Conservation (phyloP, 2,329 filamentous ascomycete genomes). For the Dothiorella sarmentorum region DNA sequence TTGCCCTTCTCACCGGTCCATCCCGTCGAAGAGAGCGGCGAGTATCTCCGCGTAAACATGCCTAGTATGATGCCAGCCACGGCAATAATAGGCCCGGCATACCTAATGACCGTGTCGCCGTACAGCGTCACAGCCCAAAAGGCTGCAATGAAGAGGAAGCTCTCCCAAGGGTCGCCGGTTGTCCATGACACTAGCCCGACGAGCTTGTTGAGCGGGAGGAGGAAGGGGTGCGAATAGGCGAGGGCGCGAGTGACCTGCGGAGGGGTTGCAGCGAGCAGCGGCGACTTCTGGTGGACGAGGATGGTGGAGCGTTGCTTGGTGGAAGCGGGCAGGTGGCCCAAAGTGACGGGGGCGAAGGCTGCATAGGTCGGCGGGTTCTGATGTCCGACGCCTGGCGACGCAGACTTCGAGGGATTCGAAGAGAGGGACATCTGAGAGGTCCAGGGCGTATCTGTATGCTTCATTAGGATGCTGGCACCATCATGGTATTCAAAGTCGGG, state of each 20-base stretch:
- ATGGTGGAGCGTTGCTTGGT: conserved; percentile 83
- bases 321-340: conserved; percentile 64
- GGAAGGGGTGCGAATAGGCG: conserved; percentile 92
- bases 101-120: conserved; percentile 76
- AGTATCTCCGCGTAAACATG: conserved; percentile 90
- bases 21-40: conserved; percentile 80
- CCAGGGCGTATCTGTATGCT: conserved; percentile 37
- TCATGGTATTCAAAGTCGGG: conserved; percentile 17
- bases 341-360: conserved; percentile 80
- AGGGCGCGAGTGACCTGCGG: conserved; percentile 91
- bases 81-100: conserved; percentile 77
- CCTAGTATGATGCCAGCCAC: conserved; percentile 77
- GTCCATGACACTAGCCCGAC: conserved; percentile 91
- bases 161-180: conserved; percentile 91
- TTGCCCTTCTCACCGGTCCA: conserved; percentile 65
- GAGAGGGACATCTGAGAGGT: conserved; percentile 41
- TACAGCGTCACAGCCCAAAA: conserved; percentile 90
- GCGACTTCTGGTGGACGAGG: conserved; percentile 94
- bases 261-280: conserved; percentile 85
- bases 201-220: conserved; percentile 82
- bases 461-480: conserved; percentile 11
- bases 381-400: conserved; percentile 39
- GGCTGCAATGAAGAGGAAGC: conserved; percentile 77
- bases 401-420: conserved; percentile 32
- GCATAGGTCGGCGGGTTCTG: conserved; percentile 70